These are phyloP conservation scores for Fusarium pininemorale DNA, from an alignment of 2,329 filamentous ascomycete species.

Conservation along the genomic window DNA sequence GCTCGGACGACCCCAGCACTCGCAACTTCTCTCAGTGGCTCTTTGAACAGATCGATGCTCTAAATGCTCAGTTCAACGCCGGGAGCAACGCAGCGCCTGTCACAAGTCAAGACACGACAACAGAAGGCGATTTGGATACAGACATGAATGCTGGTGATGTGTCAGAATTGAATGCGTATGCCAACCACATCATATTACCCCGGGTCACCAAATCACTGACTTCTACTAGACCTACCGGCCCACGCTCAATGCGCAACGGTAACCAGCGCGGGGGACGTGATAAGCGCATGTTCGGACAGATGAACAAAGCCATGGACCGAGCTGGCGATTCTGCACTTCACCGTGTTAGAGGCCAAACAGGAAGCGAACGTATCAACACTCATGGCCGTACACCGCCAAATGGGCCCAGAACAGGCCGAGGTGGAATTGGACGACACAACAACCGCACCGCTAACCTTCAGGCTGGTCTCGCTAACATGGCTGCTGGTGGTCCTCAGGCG, in stretches of 20 bases:
- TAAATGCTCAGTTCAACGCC: constrained; percentile 72
- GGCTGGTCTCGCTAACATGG: constrained; percentile 59
- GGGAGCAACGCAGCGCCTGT: constrained; percentile 44
- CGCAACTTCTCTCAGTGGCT: constrained; percentile 90
- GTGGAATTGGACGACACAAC: constrained; percentile 59
- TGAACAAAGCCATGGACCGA: constrained; percentile 85
- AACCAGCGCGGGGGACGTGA: constrained; percentile 69
- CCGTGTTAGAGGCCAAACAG: constrained; percentile 76
- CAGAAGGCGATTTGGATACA: constrained; percentile 66
- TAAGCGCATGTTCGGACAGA: constrained; percentile 85
- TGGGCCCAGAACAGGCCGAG: constrained; percentile 70
- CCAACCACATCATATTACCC: constrained; percentile 25
- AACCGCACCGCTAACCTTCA: constrained; percentile 61
- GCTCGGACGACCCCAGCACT: constrained; percentile 83
- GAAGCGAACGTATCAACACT: constrained; percentile 82
- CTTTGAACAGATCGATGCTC: constrained; percentile 81
- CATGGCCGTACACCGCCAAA: constrained; percentile 76
- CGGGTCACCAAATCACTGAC: constrained; percentile 52
- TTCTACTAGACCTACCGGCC: constrained; percentile 81
- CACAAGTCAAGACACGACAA: constrained; percentile 48
- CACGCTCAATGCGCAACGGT: constrained; percentile 89
- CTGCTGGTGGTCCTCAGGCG: constrained; percentile 47
- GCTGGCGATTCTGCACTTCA: constrained; percentile 79
- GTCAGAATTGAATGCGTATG: constrained; percentile 68
- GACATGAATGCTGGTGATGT: constrained; percentile 73